Base-by-base conservation (phyloP, 1,139 yeast species). In the Saccharomycopsis phalli region DNA sequence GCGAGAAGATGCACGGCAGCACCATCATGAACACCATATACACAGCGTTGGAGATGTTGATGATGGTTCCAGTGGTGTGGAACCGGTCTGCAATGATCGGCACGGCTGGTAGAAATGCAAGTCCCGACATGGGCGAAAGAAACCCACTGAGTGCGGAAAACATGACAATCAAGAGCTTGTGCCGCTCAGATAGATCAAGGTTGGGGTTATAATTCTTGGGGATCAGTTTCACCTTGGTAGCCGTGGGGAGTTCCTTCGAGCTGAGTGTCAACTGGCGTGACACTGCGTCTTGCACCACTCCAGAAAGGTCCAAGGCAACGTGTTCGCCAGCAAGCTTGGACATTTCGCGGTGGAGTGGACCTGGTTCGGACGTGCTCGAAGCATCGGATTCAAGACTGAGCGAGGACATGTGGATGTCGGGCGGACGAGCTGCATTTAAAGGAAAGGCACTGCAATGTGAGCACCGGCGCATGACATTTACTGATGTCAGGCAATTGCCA, bases 21-120 rank as follows among this genome's bases (percentile, higher is more conserved):
- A 68, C 40, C 4, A 74, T 67, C 76, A 72, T 71, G 49, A 66
- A 61, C 1, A 70, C 49, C 53, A 68, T 67, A 50, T 66, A 72
- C 2, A 68, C 59, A 0, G 76, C 74, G 49, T 67, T 71, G 13
- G 76, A 62, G 5, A 69, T 53, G 45, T 68, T 69, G 46, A 71
- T 66, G 8, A 69, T 53, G 16, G 63, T 62, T 8, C 67, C 68
- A 0, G 74, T 63, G 13, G 76, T 69, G 41, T 64, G 47, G 50
- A 70, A 67, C 31, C 54, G 51, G 2, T 50, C 48, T 1, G 77
- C 71, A 25, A 71, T 67, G 40, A 62, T 65, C 1, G 73, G 61
- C 7, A 71, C 68, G 1, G 76, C 76, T 2, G 76, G 76, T 14
- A 71, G 52, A 42, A 68, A 63, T 0, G 72, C 62, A 47, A 67